Percentiles rank a stretch among this genome's conserved stretches.
Conservation (phyloP, 441 rosid species). For the Croton setiger region DNA sequence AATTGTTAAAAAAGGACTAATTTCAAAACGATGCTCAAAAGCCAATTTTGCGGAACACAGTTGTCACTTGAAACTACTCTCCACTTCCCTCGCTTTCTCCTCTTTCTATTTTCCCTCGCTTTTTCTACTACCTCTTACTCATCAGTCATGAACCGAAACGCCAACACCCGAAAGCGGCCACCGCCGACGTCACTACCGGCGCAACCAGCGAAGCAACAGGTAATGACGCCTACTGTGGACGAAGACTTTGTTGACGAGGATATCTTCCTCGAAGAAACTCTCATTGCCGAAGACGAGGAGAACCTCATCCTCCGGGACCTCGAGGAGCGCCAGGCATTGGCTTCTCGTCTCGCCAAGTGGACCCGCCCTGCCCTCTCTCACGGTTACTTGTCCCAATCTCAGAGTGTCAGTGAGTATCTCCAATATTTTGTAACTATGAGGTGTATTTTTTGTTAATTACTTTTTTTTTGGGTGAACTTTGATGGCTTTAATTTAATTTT, state of each 20-base stretch:
- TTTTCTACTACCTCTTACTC: conserved; percentile 4
- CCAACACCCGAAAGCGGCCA: conserved; percentile 58
- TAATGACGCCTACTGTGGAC: conserved; percentile 35
- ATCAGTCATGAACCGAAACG: conserved; percentile 34
- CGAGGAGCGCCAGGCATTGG: conserved; percentile 62
- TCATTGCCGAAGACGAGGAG: conserved; percentile 64
- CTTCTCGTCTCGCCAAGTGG: conserved; percentile 70
- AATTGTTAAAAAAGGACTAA: too few relatives aligned
- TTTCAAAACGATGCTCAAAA: too few relatives aligned
- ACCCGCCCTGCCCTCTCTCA: conserved; percentile 65
- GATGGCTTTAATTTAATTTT: not conserved
- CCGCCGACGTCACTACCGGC: conserved; percentile 42
- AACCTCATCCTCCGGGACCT: conserved; percentile 65
- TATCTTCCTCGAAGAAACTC: conserved; percentile 75
- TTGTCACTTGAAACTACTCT: not conserved
- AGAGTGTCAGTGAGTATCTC: conserved; percentile 53
- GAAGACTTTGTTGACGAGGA: conserved; percentile 90
- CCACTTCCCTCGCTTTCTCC: not conserved
- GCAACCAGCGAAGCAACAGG: conserved; percentile 47
- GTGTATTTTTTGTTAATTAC: not conserved
- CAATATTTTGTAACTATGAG: not conserved
- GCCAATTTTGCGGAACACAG: too few relatives aligned
- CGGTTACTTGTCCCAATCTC: conserved; percentile 49
- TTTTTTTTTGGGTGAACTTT: not conserved
- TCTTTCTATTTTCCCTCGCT: conserved; percentile 13